Conservation (phyloP, 352 stramenopile genomes). For the Saprolegnia parasitica region DNA sequence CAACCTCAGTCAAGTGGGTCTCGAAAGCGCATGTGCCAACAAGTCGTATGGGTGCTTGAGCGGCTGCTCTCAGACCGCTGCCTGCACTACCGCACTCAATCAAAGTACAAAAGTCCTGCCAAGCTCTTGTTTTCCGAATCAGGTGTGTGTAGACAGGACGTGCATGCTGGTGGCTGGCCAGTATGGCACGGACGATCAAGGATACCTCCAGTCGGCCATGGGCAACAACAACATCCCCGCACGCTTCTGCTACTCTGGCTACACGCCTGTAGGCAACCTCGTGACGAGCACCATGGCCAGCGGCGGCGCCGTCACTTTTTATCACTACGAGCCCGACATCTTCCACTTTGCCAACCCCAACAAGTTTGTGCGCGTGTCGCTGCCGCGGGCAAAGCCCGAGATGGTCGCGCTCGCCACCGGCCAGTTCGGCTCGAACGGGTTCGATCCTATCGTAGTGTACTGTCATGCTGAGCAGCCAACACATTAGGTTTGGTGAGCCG, state of each 20-base stretch:
- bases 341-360: slow-evolving; percentile 41
- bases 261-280: not conserved
- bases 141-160: not conserved
- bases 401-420: not conserved
- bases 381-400: slow-evolving; percentile 36
- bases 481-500: slow-evolving; percentile 29
- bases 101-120: not conserved
- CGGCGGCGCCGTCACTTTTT: slow-evolving; percentile 34
- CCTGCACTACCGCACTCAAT: not conserved
- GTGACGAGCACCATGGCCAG: not conserved
- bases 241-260: slow-evolving; percentile 23
- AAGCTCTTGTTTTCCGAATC: not conserved
- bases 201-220: slow-evolving; percentile 21
- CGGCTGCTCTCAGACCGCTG: slow-evolving; percentile 24
- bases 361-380: slow-evolving; percentile 41
- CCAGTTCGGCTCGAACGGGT: not conserved
- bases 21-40: not conserved
- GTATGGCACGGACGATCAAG: slow-evolving; percentile 7
- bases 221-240: slow-evolving; percentile 28
- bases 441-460: not conserved
- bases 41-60: slow-evolving; percentile 11
- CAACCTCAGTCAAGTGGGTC: not conserved
- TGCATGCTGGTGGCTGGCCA: slow-evolving; percentile 27
- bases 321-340: slow-evolving; percentile 48
- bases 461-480: not conserved